Percentiles rank a stretch among this genome's conserved stretches.
These are phyloP conservation scores for Hericium coralloides DNA, from an alignment of 768 basidiomycete species.

Conservation along the genomic window DNA sequence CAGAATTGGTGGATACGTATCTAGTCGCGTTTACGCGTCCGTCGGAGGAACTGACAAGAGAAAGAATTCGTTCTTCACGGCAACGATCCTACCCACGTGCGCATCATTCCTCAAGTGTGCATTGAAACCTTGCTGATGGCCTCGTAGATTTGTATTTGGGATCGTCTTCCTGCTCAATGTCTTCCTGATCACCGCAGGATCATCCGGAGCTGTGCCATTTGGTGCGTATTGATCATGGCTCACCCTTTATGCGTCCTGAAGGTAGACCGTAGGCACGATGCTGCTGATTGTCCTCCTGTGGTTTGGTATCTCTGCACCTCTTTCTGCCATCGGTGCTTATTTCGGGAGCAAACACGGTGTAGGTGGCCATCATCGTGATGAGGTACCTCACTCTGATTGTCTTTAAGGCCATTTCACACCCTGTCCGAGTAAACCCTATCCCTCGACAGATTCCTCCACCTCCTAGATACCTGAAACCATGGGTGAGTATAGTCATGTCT, in stretches of 20 bases:
- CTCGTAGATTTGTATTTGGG: slow-evolving; percentile 63
- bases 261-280: slow-evolving; percentile 54
- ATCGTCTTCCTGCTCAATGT: slow-evolving; percentile 87
- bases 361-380: slow-evolving; percentile 18
- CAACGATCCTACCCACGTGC: slow-evolving; percentile 81
- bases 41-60: slow-evolving; percentile 70
- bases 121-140: not conserved
- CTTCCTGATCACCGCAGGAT: slow-evolving; percentile 75
- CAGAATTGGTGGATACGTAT: slow-evolving; percentile 85
- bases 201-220: slow-evolving; percentile 95
- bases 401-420: slow-evolving; percentile 60
- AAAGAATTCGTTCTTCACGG: slow-evolving; percentile 82
- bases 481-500: slow-evolving; percentile 38
- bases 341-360: slow-evolving; percentile 85
- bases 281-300: slow-evolving; percentile 76
- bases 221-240: slow-evolving; percentile 33
- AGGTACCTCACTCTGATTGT: slow-evolving; percentile 5
- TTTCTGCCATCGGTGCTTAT: slow-evolving; percentile 81
- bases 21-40: slow-evolving; percentile 72
- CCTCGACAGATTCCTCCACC: slow-evolving; percentile 91
- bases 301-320: slow-evolving; percentile 91
- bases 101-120: slow-evolving; percentile 16
- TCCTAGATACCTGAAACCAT: slow-evolving; percentile 76
- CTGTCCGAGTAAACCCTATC: slow-evolving; percentile 85
- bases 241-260: not conserved